phyloP scores from a whole-genome alignment of 768 basidiomycete genomes.

The Gautieria morchelliformis region DNA sequence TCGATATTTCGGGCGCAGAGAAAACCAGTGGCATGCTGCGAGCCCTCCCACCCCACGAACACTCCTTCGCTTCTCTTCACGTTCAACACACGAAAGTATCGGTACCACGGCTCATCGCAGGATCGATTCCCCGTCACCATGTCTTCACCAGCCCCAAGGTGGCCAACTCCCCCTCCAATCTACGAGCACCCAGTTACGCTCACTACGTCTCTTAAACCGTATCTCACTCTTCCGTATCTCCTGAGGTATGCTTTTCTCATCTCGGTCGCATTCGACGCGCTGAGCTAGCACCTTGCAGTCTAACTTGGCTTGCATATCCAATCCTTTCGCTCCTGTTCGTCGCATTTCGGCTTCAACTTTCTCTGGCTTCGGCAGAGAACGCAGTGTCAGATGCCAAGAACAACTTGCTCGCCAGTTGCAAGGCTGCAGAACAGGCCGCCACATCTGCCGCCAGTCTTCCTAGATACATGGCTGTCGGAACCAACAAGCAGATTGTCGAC shows the following conservation, averaged over 20 bases:
- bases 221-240: constrained; percentile 73
- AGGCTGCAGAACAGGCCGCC: constrained; percentile 76
- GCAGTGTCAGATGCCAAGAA: constrained; percentile 61
- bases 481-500: constrained; percentile 69
- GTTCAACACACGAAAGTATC: not conserved
- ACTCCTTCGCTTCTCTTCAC: constrained; percentile 2
- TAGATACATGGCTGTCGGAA: constrained; percentile 75
- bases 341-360: constrained; percentile 71
- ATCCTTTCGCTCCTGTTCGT: constrained; percentile 84
- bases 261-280: not conserved
- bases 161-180: constrained; percentile 16
- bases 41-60: not conserved
- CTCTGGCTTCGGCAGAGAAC: constrained; percentile 58
- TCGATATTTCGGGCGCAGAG: not conserved
- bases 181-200: constrained; percentile 12
- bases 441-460: constrained; percentile 80
- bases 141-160: constrained; percentile 31
- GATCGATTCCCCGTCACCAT: not conserved
- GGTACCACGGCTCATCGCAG: not conserved
- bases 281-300: constrained; percentile 12
- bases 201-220: constrained; percentile 51
- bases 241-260: constrained; percentile 35
- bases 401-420: constrained; percentile 74
- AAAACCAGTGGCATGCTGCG: not conserved
- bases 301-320: constrained; percentile 87